Conservation (phyloP, 2,329 filamentous ascomycete genomes). For the Aspergillus hortae region DNA sequence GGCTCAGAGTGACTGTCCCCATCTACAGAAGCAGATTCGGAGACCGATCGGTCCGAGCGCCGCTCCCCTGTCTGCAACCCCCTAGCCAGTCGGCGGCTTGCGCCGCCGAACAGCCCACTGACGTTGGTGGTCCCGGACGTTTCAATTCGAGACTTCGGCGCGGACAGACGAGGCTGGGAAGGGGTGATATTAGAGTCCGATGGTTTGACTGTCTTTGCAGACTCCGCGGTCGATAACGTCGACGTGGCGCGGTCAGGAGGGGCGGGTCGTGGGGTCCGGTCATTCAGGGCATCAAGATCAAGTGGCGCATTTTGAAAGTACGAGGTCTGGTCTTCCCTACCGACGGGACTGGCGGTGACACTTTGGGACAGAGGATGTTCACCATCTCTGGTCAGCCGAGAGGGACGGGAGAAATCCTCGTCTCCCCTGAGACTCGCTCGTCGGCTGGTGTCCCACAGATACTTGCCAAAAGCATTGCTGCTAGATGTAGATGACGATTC, state of each 20-base stretch:
- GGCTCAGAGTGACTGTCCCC: constrained; percentile 38
- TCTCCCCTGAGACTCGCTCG: constrained; percentile 55
- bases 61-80: constrained; percentile 36
- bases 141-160: constrained; percentile 28
- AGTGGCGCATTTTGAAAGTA: constrained; percentile 31
- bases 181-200: constrained; percentile 24
- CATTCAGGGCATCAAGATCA: constrained; percentile 19
- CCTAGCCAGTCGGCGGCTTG: constrained; percentile 34
- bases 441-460: constrained; percentile 44
- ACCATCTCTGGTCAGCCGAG: constrained; percentile 49
- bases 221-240: constrained; percentile 45
- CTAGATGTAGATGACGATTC: constrained; percentile 55
- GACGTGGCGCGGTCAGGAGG: constrained; percentile 40
- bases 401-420: constrained; percentile 51
- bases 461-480: constrained; percentile 53
- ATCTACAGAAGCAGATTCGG: constrained; percentile 34
- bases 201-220: constrained; percentile 43
- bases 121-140: constrained; percentile 30
- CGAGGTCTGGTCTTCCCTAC: constrained; percentile 27
- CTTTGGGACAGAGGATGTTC: constrained; percentile 76
- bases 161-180: constrained; percentile 20
- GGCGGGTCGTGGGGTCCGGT: constrained; percentile 32
- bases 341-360: constrained; percentile 65
- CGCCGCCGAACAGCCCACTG: constrained; percentile 39
- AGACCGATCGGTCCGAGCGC: constrained; percentile 31